Percentiles rank a stretch among this genome's conserved stretches.
Conservation (phyloP, 306 rosid genomes). For the Vigna angularis region DNA sequence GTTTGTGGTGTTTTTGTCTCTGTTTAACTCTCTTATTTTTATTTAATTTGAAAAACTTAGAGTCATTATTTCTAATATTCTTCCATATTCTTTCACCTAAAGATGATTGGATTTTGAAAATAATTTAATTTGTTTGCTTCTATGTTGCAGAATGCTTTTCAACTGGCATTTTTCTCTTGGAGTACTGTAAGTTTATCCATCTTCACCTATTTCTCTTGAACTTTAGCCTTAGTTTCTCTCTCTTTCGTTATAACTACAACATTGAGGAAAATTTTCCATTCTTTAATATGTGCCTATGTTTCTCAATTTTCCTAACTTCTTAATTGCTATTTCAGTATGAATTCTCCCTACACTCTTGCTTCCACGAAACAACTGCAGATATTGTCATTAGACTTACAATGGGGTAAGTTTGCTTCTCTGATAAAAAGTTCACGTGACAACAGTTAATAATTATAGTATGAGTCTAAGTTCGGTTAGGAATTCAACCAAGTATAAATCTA, state of each 20-base stretch:
- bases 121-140: conserved; percentile 12
- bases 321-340: conserved; percentile 56
- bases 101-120: neutral
- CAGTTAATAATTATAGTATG: rapidly evolving
- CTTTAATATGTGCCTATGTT: no score
- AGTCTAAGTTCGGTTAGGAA: no score
- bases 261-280: neutral
- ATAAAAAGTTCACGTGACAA: neutral
- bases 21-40: no score
- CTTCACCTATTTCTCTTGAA: neutral
- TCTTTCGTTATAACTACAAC: neutral
- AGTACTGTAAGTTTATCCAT: conserved; percentile 64
- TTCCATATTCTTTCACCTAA: neutral
- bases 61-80: no score
- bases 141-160: conserved; percentile 81
- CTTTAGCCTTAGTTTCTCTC: conserved; percentile 1
- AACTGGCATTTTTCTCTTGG: conserved; percentile 81
- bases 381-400: conserved; percentile 55
- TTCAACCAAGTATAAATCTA: no score
- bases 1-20: no score
- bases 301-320: neutral
- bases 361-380: conserved; percentile 57
- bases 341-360: conserved; percentile 58
- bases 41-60: no score
- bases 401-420: conserved; percentile 66